Conservation (phyloP, 495 filamentous ascomycete species). For the Neurospora sp. region DNA sequence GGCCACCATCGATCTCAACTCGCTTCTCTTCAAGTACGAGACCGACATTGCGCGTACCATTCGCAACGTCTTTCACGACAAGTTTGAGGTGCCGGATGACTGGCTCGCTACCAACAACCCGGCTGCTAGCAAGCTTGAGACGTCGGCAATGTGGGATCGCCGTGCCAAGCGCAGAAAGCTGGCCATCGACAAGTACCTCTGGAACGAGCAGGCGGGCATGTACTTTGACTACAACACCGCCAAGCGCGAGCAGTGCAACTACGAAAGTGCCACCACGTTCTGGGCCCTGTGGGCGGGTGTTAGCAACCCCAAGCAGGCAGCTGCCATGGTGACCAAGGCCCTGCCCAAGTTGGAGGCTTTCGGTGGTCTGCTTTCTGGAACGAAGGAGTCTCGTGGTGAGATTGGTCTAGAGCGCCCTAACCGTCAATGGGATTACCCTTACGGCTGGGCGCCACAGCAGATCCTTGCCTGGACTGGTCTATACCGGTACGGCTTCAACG, state of each 20-base stretch:
- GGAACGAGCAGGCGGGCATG: conserved; percentile 85
- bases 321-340: conserved; percentile 60
- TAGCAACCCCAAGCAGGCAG: conserved; percentile 68
- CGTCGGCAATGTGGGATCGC: conserved; percentile 80
- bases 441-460: conserved; percentile 97
- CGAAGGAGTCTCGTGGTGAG: conserved; percentile 71
- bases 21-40: conserved; percentile 91
- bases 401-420: conserved; percentile 78
- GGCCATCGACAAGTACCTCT: conserved; percentile 78
- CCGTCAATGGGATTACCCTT: conserved; percentile 96
- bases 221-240: conserved; percentile 93
- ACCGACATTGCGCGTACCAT: conserved; percentile 80
- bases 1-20: conserved; percentile 90
- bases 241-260: conserved; percentile 62
- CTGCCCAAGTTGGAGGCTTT: conserved; percentile 78
- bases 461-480: conserved; percentile 94
- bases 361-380: conserved; percentile 84
- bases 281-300: conserved; percentile 96
- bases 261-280: conserved; percentile 85
- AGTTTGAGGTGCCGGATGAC: conserved; percentile 64
- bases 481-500: conserved; percentile 78
- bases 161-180: conserved; percentile 69
- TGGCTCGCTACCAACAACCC: conserved; percentile 51
- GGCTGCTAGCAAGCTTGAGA: conserved; percentile 47
- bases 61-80: conserved; percentile 69